phyloP scores from a whole-genome alignment of 352 stramenopile genomes.

The Phytophthora melonis region DNA sequence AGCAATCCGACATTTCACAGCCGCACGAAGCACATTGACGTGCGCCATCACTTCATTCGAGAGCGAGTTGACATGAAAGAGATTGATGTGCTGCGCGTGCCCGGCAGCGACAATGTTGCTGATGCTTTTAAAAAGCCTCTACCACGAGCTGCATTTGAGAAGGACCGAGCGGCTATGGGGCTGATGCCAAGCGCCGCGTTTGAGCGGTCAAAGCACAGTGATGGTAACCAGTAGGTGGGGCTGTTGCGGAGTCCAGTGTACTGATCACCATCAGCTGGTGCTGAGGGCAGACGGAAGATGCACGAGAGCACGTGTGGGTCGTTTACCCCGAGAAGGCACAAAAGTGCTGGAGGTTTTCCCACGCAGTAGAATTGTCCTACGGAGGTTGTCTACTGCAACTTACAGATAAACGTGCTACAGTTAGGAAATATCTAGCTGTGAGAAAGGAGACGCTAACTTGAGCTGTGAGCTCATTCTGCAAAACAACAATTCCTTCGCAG shows the following conservation, averaged over 20 bases:
- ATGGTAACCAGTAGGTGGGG: background rate
- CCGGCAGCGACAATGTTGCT: constrained; percentile 29
- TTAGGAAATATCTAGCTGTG: background rate
- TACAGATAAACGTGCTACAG: background rate
- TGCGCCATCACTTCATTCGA: constrained; percentile 18
- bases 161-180: constrained; percentile 10
- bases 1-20: constrained; percentile 33
- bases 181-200: constrained; percentile 1
- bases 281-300: background rate
- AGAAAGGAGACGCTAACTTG: background rate
- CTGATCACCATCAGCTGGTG: background rate
- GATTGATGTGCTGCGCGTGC: constrained; percentile 23
- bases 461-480: background rate
- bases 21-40: constrained; percentile 34
- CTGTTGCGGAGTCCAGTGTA: background rate
- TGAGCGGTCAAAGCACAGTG: background rate
- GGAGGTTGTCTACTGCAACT: constrained; percentile 2
- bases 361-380: constrained; percentile 1
- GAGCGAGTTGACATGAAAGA: constrained; percentile 21
- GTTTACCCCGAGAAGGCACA: background rate
- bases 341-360: background rate
- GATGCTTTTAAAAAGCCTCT: constrained; percentile 36
- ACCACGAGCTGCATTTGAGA: constrained; percentile 20
- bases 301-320: background rate
- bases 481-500: background rate